phyloP scores from a whole-genome alignment of 2,329 filamentous ascomycete species.

The Arthrobotrys conoides region DNA sequence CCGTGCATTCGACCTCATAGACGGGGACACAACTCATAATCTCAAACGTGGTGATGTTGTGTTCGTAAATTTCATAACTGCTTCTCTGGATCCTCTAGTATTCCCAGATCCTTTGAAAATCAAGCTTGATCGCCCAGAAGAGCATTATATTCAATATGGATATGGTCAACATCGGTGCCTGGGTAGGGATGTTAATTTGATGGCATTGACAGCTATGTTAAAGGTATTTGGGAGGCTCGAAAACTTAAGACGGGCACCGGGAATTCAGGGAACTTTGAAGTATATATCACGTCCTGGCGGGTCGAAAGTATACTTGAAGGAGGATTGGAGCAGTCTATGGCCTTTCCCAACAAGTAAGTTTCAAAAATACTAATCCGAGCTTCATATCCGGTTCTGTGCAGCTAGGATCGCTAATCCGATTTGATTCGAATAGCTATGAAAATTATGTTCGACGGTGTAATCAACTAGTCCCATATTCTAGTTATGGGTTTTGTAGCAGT shows the following conservation, averaged over 20 bases:
- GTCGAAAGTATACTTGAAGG: conserved; percentile 75
- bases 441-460: conserved; percentile 50
- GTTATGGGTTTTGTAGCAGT: neutral
- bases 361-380: neutral
- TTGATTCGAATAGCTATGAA: conserved; percentile 40
- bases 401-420: neutral
- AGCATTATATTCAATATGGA: conserved; percentile 77
- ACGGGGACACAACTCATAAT: conserved; percentile 70
- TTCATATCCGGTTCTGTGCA: neutral
- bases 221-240: conserved; percentile 75
- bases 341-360: conserved; percentile 69
- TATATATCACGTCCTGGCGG: conserved; percentile 73
- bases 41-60: conserved; percentile 74
- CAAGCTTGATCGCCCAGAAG: conserved; percentile 75
- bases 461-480: conserved; percentile 9
- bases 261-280: conserved; percentile 78
- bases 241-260: conserved; percentile 75
- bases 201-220: conserved; percentile 78
- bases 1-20: conserved; percentile 69
- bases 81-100: conserved; percentile 72
- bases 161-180: conserved; percentile 76
- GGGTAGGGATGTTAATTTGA: conserved; percentile 74
- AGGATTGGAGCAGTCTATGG: conserved; percentile 75
- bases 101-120: conserved; percentile 76
- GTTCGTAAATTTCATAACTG: conserved; percentile 75